Percentiles rank a stretch among this genome's conserved stretches.
Conservation (phyloP, 2,329 filamentous ascomycete species). For the Aspergillus spinulosporus region DNA sequence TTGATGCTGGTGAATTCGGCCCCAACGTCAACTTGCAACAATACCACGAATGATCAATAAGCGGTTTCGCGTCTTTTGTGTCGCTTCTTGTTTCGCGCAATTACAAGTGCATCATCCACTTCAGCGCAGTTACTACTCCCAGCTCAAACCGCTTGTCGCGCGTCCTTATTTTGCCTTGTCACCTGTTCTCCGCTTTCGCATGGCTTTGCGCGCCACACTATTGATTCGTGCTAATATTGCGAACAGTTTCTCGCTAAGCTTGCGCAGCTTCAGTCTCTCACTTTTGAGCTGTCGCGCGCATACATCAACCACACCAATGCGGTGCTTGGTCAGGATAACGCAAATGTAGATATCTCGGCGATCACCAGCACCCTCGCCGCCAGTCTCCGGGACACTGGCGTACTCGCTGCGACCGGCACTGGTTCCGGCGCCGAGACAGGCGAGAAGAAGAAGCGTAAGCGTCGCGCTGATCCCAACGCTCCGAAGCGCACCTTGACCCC, state of each 20-base stretch:
- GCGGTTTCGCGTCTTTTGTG: not conserved
- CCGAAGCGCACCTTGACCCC: conserved; percentile 92
- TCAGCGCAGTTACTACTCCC: conserved; percentile 8
- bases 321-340: conserved; percentile 65
- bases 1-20: not conserved
- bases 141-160: conserved; percentile 13
- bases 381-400: conserved; percentile 47
- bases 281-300: conserved; percentile 76
- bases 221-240: conserved; percentile 11
- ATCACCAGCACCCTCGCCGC: conserved; percentile 41
- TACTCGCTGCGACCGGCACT: conserved; percentile 44
- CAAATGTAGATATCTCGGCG: conserved; percentile 55
- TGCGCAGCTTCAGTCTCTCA: conserved; percentile 73
- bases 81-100: not conserved
- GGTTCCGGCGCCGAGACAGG: conserved; percentile 50
- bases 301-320: conserved; percentile 88
- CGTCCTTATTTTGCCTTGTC: conserved; percentile 13
- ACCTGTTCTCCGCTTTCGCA: conserved; percentile 7
- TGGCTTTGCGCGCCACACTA: not conserved
- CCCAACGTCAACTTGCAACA: not conserved
- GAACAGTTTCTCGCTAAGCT: conserved; percentile 73
- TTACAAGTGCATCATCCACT: conserved; percentile 1
- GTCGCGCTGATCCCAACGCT: conserved; percentile 86
- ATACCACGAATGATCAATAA: too few relatives aligned
- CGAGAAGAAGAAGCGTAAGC: conserved; percentile 87